Evolutionary conservation across 345 rosid genomes (phyloP).

Genomic region (Bruguiera gymnorhiza): DNA sequence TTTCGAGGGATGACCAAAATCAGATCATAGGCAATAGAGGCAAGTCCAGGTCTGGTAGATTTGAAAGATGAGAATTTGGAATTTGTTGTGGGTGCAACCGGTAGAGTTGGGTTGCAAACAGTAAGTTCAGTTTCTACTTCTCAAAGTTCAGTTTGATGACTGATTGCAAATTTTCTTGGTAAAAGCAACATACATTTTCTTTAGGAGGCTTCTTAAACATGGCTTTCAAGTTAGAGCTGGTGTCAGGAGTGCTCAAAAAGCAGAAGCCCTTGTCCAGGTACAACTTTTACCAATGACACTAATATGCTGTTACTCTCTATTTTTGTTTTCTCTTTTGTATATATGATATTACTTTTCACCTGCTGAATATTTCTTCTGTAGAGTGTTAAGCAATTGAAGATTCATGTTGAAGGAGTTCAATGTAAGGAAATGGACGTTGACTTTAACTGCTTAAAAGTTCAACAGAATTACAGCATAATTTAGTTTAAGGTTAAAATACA

Average conservation of each 20-base stretch:
- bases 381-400: slow-evolving; percentile 82
- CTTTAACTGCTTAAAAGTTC: slow-evolving; percentile 11
- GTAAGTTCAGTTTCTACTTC: slow-evolving; percentile 52
- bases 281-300: too few relatives aligned
- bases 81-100: slow-evolving; percentile 96
- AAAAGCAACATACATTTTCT: slow-evolving; percentile 5
- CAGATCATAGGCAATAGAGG: slow-evolving; percentile 44
- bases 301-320: too few relatives aligned
- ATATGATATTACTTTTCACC: neutral
- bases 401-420: slow-evolving; percentile 55
- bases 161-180: neutral
- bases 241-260: slow-evolving; percentile 73
- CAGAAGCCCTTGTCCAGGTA: slow-evolving; percentile 48
- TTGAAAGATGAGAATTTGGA: slow-evolving; percentile 65
- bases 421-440: slow-evolving; percentile 50
- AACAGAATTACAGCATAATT: neutral
- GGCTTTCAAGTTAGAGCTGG: slow-evolving; percentile 93
- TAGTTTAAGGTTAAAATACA: neutral
- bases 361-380: slow-evolving; percentile 29
- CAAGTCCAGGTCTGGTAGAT: slow-evolving; percentile 28
- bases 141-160: neutral
- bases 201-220: slow-evolving; percentile 90
- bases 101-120: slow-evolving; percentile 90
- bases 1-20: slow-evolving; percentile 40
- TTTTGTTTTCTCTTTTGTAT: too few relatives aligned